Percentiles rank a stretch among this genome's conserved stretches.
Conservation (phyloP, 176 grass and related monocot genomes). For the Ananas comosus region DNA sequence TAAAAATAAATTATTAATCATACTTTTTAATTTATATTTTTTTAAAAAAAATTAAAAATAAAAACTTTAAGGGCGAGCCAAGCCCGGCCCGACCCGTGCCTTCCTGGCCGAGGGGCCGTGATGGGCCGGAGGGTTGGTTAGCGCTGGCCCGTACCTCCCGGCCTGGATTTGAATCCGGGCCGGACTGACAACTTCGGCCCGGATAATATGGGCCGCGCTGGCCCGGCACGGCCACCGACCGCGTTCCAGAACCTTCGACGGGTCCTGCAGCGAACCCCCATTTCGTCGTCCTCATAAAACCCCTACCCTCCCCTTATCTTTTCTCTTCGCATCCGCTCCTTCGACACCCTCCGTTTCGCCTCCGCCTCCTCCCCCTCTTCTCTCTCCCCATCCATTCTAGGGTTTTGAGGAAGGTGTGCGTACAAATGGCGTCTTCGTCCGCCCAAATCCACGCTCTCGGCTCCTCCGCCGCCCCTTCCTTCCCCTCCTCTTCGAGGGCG, state of each 20-base stretch:
- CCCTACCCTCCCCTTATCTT: constrained; percentile 21
- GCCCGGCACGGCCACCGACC: background rate
- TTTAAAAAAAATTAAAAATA: too few relatives aligned
- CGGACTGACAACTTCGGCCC: too few relatives aligned
- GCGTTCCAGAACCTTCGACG: constrained; percentile 30
- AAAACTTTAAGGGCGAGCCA: too few relatives aligned
- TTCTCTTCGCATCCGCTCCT: background rate
- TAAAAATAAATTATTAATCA: too few relatives aligned
- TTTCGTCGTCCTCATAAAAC: constrained; percentile 19
- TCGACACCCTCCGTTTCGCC: too few relatives aligned
- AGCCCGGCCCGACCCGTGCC: too few relatives aligned
- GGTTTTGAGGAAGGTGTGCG: constrained; percentile 5
- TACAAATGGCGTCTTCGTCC: constrained; percentile 19
- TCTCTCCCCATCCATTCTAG: background rate
- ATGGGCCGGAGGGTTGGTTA: too few relatives aligned
- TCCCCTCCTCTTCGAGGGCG: constrained; percentile 34
- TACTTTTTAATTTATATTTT: too few relatives aligned
- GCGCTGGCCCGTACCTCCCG: too few relatives aligned
- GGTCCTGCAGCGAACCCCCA: constrained; percentile 2
- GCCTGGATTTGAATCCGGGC: too few relatives aligned
- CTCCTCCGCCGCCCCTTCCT: constrained; percentile 32
- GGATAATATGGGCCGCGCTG: too few relatives aligned
- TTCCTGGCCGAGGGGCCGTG: too few relatives aligned
- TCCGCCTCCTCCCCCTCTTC: constrained; percentile 6
- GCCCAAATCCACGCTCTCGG: constrained; percentile 25